phyloP scores from a whole-genome alignment of 2,329 filamentous ascomycete species.

The Fusarium proliferatum region DNA sequence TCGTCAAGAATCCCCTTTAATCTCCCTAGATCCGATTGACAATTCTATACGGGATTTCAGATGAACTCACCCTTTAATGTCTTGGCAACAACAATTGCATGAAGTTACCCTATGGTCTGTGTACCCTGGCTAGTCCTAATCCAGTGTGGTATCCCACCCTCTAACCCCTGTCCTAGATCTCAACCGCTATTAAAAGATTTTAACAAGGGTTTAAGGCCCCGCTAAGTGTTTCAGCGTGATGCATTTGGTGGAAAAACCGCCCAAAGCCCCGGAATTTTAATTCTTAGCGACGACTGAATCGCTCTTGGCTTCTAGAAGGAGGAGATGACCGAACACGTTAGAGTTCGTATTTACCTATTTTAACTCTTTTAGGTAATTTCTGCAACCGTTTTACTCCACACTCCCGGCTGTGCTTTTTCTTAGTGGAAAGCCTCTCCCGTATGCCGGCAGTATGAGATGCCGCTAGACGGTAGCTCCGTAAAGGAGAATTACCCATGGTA shows the following conservation, averaged over 20 bases:
- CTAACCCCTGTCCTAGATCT: neutral
- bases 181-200: slow-evolving; percentile 8
- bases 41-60: neutral
- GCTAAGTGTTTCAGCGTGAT: neutral
- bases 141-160: neutral
- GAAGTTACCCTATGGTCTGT: neutral
- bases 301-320: slow-evolving; percentile 3
- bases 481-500: neutral
- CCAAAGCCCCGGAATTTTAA: neutral
- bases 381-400: neutral
- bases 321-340: neutral
- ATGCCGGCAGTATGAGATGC: neutral
- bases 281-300: neutral
- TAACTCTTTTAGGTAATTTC: neutral
- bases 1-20: fast-evolving
- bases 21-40: fast-evolving
- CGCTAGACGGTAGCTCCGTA: neutral
- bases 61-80: neutral
- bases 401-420: fast-evolving
- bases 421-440: neutral
- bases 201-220: fast-evolving
- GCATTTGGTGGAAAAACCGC: neutral
- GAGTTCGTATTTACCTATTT: neutral
- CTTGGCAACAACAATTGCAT: neutral
- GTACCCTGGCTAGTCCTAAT: neutral